Base-by-base conservation (phyloP, 805 yeast species). In the Millerozyma miso region DNA sequence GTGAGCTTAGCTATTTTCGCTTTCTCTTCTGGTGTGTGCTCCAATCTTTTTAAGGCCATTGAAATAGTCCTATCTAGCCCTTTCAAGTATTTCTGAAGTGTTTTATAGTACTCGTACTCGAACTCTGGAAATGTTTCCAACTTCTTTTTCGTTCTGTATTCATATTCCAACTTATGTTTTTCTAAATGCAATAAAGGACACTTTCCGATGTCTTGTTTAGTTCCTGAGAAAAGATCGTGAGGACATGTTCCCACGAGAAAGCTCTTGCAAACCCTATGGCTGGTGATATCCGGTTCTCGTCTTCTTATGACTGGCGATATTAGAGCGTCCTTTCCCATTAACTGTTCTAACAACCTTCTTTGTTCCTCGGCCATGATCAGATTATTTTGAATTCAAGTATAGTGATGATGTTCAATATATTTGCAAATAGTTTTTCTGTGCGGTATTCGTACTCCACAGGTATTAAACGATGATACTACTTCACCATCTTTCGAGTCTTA, bases 231-330 rank as follows among this genome's bases (percentile, higher is more conserved):
- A 37, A 89, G 60, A 49, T 89, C 97, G 59, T 85, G 83, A 0
- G 96, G 91, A 53, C 98, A 90, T 6, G 78, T 76, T 0, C 93
- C 96, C 13, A 88, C 87, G n/a, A 90, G 60, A 58, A 82, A 90
- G 15, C 85, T 71, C 58, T 85, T 85, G 63, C 98, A 90, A 4
- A 88, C 81, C 35, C 79, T 69, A 12, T 40, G 73, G 60, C 48
- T 66, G 37, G 64, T 68, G 65, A 62, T 70, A 51, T 56, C 79
- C 43, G 60, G 70, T 55, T 53, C 76, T 51, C 52, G 65, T 46
- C 63, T 63, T 48, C 60, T 51, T 17, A 50, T 48, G 17, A 53
- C 56, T 19, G 67, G 66, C 13, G 65, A 59, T 12, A 64, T 58
- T 35, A 75, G 55, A 3, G 74, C 66, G 31, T 78, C 84, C 35